Conservation (phyloP, 2,329 filamentous ascomycete species). For the Colletotrichum abscissum region DNA sequence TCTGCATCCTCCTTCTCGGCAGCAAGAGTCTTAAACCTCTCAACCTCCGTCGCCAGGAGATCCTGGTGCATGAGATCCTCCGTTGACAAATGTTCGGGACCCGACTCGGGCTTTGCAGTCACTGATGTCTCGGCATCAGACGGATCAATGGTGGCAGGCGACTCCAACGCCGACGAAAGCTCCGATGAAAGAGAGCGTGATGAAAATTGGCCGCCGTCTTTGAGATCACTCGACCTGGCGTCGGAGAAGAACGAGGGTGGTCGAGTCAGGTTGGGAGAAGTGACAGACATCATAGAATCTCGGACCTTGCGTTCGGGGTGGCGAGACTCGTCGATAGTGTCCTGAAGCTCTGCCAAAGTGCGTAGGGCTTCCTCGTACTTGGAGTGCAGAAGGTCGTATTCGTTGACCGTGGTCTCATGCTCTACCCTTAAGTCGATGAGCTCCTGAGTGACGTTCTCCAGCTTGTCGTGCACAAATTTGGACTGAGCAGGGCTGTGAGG, state of each 20-base stretch:
- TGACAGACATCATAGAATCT: conserved; percentile 66
- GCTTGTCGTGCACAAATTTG: conserved; percentile 89
- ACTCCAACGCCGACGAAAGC: conserved; percentile 87
- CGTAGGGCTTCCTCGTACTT: conserved; percentile 94
- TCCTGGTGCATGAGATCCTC: conserved; percentile 53
- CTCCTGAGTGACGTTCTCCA: conserved; percentile 91
- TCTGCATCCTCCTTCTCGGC: conserved; percentile 83
- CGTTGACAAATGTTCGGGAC: conserved; percentile 41
- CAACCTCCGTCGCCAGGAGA: conserved; percentile 71
- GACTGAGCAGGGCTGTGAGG: conserved; percentile 81
- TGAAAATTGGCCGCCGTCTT: conserved; percentile 74
- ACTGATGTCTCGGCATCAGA: conserved; percentile 67
- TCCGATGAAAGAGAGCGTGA: conserved; percentile 95
- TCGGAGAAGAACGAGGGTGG: conserved; percentile 89
- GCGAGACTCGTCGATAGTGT: conserved; percentile 82
- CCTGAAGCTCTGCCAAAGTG: conserved; percentile 85
- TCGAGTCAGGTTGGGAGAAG: conserved; percentile 63
- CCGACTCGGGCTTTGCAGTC: conserved; percentile 53
- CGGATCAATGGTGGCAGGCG: conserved; percentile 72
- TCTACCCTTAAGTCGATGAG: conserved; percentile 90
- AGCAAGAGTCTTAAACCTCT: conserved; percentile 76
- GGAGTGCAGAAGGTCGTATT: conserved; percentile 82
- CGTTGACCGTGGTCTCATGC: conserved; percentile 84
- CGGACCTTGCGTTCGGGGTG: conserved; percentile 66
- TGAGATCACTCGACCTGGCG: conserved; percentile 76